Evolutionary conservation across 2,329 filamentous ascomycete species (phyloP), one percentile per base, ranked within the genome.

Genomic region (Stachybotrys chartarum): DNA sequence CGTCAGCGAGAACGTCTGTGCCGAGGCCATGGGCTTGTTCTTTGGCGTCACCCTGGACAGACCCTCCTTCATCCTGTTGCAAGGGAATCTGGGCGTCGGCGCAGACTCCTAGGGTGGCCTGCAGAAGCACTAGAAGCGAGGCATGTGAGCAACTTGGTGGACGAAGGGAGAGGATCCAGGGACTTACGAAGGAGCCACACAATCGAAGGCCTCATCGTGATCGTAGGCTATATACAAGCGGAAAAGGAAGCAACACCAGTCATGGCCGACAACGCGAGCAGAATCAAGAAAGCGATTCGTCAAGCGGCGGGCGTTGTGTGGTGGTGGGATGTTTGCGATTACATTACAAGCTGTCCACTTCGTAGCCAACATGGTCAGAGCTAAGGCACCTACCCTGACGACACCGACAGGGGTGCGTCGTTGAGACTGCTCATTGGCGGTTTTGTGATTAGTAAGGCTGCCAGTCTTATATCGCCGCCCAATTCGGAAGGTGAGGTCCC

Each of bases 81-180:
- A 71, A 59, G 55, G 70, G 70, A 50, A 72, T 67, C 58, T 76
- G 73, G 47, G 69, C 68, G 55, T 75, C 70, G 42, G 72, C 72
- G 59, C 64, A 63, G 55, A 72, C 59, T 56, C 73, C 69, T 53
- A 66, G 64, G 53, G 67, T 64, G 50, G 66, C 70, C 75, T 79
- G 76, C 74, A 73, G 70, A 54, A 79, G 76, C 73, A 78, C 76
- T 79, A 61, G 53, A 30, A 58, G 50, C 35, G 30, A 32, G 55
- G 56, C 39, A 54, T 50, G 61, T 70, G 55, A 68, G 65, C 57
- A 60, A 57, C 57, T 59, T 48, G 42, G 50, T 50, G 42, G 44
- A 30, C n/a, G 31, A 44, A 48, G 46, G 49, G 51, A 54, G 18
- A 31, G 53, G 46, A 24, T 44, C 57, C 56, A 49, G 8, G 30